Percentiles rank a stretch among this genome's conserved stretches.
Evolutionary conservation across 495 filamentous ascomycete genomes (phyloP).

Genomic region (Trichoderma reesei): DNA sequence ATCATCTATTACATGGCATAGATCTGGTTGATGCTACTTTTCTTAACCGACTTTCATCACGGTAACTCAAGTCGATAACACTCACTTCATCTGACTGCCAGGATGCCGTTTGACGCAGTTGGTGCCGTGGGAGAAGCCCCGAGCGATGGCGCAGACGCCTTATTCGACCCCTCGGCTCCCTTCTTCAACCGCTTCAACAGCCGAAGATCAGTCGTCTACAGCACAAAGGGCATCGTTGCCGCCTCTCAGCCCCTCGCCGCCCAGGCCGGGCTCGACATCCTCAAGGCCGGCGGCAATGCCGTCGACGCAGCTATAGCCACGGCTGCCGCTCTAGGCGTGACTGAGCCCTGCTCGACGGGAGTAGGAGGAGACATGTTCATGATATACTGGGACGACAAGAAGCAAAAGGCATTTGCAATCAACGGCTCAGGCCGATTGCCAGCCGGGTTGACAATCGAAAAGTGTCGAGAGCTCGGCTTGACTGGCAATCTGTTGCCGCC

Average conservation of each 20-base stretch:
- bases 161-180: neutral
- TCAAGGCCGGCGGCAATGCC: conserved; percentile 83
- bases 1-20: too few species aligned
- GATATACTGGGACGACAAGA: conserved; percentile 80
- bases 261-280: conserved; percentile 75
- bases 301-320: conserved; percentile 44
- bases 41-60: neutral
- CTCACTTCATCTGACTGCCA: neutral
- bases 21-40: neutral
- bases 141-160: neutral
- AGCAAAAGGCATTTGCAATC: conserved; percentile 68
- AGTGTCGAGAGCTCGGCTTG: conserved; percentile 54
- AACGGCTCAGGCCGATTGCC: conserved; percentile 90
- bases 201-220: conserved; percentile 84
- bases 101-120: neutral
- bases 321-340: conserved; percentile 84
- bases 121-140: neutral
- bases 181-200: conserved; percentile 48
- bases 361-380: conserved; percentile 98
- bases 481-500: conserved; percentile 58
- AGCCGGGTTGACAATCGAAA: conserved; percentile 53
- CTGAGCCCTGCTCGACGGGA: conserved; percentile 84
- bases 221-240: conserved; percentile 86
- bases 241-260: conserved; percentile 87
- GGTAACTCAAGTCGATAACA: too few species aligned